These are phyloP conservation scores for Globisporangium ultimum DNA, from an alignment of 352 stramenopile genomes.

Conservation along the genomic window DNA sequence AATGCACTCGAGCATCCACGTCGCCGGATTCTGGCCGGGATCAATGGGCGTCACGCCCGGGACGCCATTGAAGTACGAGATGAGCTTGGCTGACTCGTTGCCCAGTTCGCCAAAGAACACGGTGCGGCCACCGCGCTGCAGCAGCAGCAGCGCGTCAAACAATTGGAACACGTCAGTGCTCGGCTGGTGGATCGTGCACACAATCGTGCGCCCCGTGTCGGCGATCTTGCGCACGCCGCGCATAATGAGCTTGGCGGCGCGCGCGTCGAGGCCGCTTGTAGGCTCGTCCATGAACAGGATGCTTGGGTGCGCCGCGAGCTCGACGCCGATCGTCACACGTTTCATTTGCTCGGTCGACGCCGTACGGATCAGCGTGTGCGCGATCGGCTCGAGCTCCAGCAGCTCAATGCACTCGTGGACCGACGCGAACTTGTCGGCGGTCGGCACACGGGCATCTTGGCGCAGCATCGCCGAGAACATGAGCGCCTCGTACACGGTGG, in stretches of 20 bases:
- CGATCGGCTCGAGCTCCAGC: constrained; percentile 44
- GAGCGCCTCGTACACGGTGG: constrained; percentile 88
- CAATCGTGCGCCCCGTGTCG: constrained; percentile 61
- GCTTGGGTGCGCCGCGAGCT: constrained; percentile 82
- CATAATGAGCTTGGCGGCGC: constrained; percentile 83
- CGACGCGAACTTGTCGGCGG: constrained; percentile 35
- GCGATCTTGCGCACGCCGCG: constrained; percentile 88
- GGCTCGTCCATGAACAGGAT: constrained; percentile 90
- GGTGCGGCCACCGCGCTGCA: constrained; percentile 49
- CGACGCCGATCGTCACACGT: constrained; percentile 81
- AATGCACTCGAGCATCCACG: constrained; percentile 78
- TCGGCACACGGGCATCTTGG: constrained; percentile 28
- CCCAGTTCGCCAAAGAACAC: constrained; percentile 64
- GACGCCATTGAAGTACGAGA: constrained; percentile 49
- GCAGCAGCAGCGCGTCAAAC: constrained; percentile 83
- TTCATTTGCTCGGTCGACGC: constrained; percentile 62
- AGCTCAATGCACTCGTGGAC: constrained; percentile 57
- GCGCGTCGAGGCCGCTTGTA: constrained; percentile 86
- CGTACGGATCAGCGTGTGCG: constrained; percentile 52
- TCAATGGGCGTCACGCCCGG: constrained; percentile 43
- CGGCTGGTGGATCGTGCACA: constrained; percentile 93
- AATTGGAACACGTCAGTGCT: constrained; percentile 85
- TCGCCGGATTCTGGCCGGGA: constrained; percentile 55
- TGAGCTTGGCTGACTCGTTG: constrained; percentile 35
- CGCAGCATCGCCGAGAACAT: constrained; percentile 86